phyloP scores from a whole-genome alignment of 208 protist species.

The Jaenimonas drosophilae region DNA sequence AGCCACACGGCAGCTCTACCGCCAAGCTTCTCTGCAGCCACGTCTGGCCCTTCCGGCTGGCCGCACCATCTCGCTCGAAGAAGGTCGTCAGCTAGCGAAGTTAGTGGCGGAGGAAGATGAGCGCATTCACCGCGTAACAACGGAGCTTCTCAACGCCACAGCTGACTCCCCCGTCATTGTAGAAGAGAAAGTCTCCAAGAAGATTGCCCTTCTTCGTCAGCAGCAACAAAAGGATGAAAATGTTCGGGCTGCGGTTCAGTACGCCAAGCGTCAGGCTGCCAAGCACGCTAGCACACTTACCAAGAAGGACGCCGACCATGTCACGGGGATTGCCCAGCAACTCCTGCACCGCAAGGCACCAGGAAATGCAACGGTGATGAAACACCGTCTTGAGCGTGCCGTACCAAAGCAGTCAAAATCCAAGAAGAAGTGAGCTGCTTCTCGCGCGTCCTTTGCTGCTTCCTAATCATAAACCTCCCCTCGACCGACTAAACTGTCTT shows the following conservation, averaged over 20 bases:
- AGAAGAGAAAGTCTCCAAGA: constrained; percentile 58
- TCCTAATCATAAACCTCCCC: too few species aligned
- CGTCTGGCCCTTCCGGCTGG: constrained; percentile 56
- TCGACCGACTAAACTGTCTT: too few species aligned
- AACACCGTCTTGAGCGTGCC: constrained; percentile 30
- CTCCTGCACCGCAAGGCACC: constrained; percentile 26
- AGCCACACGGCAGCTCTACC: constrained; percentile 46
- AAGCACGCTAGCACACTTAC: constrained; percentile 13
- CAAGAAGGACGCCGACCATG: constrained; percentile 16
- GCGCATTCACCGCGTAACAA: constrained; percentile 7
- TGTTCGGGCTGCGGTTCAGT: constrained; percentile 48
- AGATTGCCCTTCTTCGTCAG: constrained; percentile 62
- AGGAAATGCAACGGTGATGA: constrained; percentile 9
- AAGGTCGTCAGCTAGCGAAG: constrained; percentile 57
- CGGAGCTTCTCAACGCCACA: constrained; percentile 14
- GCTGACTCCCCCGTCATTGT: constrained; percentile 33
- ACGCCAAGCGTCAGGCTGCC: constrained; percentile 34
- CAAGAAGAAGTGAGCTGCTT: constrained; percentile 10
- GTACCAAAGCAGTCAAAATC: constrained; percentile 14
- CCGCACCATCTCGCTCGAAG: constrained; percentile 62
- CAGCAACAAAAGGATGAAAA: constrained; percentile 51
- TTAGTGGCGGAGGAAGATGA: constrained; percentile 50
- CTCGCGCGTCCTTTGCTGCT: too few species aligned
- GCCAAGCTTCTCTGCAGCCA: constrained; percentile 64
- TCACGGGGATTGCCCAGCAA: constrained; percentile 23